Base-by-base conservation (phyloP, 257 asterid species). In the Linaria vulgaris region DNA sequence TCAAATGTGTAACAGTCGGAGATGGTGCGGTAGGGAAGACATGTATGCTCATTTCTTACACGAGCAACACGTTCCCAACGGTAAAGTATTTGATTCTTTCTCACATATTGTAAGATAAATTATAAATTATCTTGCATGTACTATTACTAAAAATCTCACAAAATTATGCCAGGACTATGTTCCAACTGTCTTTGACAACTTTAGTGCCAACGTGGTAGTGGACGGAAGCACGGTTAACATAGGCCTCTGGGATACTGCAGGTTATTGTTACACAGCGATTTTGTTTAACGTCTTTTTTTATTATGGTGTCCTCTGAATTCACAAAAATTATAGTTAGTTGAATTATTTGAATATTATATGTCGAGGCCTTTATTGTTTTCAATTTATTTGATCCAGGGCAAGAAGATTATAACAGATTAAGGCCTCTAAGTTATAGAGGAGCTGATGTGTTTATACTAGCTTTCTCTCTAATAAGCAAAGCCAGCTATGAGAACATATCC, bases 171-270 rank as follows among this genome's bases (percentile, higher is more conserved):
- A 89, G 96, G 96, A 89, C 72, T 89, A 89, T 69, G 96, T 89
- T 34, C 96, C 95, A 4, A 89, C 95, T 1, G 96, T 89, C 16
- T 89, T 89, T 59, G 96, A 89, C 74, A 86, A 86, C 72, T 89
- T 89, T 50, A 89, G 97, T 59, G 97, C 97, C 12, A 89, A 84
- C 38, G 95, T 89, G 48, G 94, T 86, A 43, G 97, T 86, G 60
- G 95, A 89, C 72, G 97, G 97, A n/a, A 81, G 69, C 70, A 85
- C 95, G 0, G 91, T 89, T 43, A 89, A 86, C 77, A 83, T 89
- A 8, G 94, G 95, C 77, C 94, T 89, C 0, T 89, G 97, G 97
- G 97, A 89, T 61, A 89, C 97, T 17, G 97, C 95, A 61, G 97
- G 97, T 88, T 27, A 15, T 51, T 3, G 13, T 6, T 37, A 22